These are phyloP conservation scores for Xylariales sp. DNA, from an alignment of 2,329 filamentous ascomycete genomes.

Conservation along the genomic window DNA sequence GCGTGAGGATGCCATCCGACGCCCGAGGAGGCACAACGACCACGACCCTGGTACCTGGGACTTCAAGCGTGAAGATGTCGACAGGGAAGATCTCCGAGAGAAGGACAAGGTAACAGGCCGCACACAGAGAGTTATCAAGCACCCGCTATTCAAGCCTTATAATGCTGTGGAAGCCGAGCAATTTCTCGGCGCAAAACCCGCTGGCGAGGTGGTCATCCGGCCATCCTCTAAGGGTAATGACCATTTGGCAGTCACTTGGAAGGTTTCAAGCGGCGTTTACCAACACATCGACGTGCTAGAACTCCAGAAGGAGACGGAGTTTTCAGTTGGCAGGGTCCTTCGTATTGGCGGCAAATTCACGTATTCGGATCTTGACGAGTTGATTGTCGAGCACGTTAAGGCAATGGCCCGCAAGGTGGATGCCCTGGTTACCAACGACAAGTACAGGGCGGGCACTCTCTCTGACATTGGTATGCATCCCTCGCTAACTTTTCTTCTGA, in stretches of 20 bases:
- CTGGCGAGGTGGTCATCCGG: constrained; percentile 89
- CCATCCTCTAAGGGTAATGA: constrained; percentile 94
- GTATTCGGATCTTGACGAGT: constrained; percentile 92
- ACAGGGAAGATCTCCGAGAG: constrained; percentile 77
- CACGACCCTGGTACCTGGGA: constrained; percentile 83
- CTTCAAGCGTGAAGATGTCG: constrained; percentile 70
- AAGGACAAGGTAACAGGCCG: constrained; percentile 83
- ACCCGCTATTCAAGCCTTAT: constrained; percentile 91
- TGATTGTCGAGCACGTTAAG: constrained; percentile 96
- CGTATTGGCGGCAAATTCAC: constrained; percentile 84
- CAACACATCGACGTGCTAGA: constrained; percentile 97
- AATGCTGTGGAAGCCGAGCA: constrained; percentile 91
- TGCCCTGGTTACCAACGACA: constrained; percentile 91
- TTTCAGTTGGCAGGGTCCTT: constrained; percentile 81
- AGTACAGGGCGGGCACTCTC: constrained; percentile 79
- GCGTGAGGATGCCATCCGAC: constrained; percentile 72
- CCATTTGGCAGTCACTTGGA: constrained; percentile 96
- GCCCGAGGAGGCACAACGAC: constrained; percentile 65
- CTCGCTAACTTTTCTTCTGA: neutral
- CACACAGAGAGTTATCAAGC: constrained; percentile 92
- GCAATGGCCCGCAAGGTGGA: constrained; percentile 97
- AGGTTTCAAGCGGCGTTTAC: constrained; percentile 92
- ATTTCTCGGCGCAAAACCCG: constrained; percentile 78
- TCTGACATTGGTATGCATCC: constrained; percentile 74
- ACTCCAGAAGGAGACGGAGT: constrained; percentile 94